Conservation (phyloP, 257 asterid species). For the Solanum pinnatisectum region DNA sequence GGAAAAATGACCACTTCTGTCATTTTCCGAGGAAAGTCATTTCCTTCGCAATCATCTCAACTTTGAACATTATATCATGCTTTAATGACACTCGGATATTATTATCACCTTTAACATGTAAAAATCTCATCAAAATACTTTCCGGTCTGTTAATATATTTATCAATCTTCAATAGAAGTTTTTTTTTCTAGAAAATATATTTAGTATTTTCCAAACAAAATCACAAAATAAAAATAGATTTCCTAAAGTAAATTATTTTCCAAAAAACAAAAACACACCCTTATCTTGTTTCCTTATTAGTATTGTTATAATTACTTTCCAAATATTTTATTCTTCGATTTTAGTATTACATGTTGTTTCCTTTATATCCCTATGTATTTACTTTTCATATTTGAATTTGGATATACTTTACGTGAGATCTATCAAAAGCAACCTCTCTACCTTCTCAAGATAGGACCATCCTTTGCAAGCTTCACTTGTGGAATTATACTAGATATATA, state of each 20-base stretch:
- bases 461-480: background rate
- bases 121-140: background rate
- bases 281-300: background rate
- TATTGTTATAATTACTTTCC: background rate
- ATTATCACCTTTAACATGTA: background rate
- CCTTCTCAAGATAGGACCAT: background rate
- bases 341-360: background rate
- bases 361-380: background rate
- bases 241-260: background rate
- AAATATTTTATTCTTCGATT: background rate
- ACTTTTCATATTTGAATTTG: background rate
- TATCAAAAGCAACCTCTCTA: background rate
- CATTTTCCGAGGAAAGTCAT: background rate
- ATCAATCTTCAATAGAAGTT: background rate
- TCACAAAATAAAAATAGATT: background rate
- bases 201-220: background rate
- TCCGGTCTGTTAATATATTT: background rate
- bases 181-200: background rate
- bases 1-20: background rate
- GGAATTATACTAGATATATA: background rate
- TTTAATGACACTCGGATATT: background rate
- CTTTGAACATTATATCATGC: background rate
- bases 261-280: background rate
- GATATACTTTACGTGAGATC: background rate
- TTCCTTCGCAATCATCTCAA: background rate